Evolutionary conservation across 106 monocot genomes (phyloP).

Genomic region (Xerophyta viscosa): DNA sequence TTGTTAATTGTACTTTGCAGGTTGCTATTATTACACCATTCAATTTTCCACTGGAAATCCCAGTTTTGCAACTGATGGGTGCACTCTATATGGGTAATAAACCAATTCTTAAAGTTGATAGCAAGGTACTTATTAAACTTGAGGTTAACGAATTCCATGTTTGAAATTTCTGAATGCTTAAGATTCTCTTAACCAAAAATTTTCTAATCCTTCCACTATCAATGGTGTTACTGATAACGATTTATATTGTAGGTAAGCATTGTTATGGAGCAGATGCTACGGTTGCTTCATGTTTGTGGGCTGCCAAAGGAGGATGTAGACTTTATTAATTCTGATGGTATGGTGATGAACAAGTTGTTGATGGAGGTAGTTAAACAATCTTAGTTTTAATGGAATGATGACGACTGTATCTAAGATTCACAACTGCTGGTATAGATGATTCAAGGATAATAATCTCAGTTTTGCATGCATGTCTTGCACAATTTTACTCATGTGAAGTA

Average conservation of each 20-base stretch:
- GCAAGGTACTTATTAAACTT: slow-evolving; percentile 48
- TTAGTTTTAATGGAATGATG: too few species aligned
- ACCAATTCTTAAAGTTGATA: slow-evolving; percentile 94
- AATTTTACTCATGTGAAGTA: too few species aligned
- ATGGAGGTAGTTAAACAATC: slow-evolving; percentile 50
- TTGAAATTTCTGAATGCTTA: too few species aligned
- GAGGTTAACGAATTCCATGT: too few species aligned
- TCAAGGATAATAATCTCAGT: too few species aligned
- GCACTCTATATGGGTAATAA: slow-evolving; percentile 99
- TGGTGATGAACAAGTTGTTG: slow-evolving; percentile 82
- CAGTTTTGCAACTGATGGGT: slow-evolving; percentile 89
- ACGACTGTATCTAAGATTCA: too few species aligned
- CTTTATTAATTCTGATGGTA: slow-evolving; percentile 87
- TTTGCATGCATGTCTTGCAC: too few species aligned
- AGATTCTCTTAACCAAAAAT: too few species aligned
- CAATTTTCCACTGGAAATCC: slow-evolving; percentile 96
- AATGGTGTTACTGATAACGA: too few species aligned
- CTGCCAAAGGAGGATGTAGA: slow-evolving; percentile 77
- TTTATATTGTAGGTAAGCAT: slow-evolving; percentile 62
- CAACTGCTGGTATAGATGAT: too few species aligned
- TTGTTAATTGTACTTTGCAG: slow-evolving; percentile 40
- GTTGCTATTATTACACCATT: slow-evolving; percentile 94
- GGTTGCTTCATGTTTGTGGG: slow-evolving; percentile 82
- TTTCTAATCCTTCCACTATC: too few species aligned
- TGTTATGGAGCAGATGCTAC: slow-evolving; percentile 99